A percentile compares a stretch with the other conserved stretches of the same genome.
Evolutionary conservation across 2,329 filamentous ascomycete genomes (phyloP).

Genomic region (Kalaharituber pfeilii): DNA sequence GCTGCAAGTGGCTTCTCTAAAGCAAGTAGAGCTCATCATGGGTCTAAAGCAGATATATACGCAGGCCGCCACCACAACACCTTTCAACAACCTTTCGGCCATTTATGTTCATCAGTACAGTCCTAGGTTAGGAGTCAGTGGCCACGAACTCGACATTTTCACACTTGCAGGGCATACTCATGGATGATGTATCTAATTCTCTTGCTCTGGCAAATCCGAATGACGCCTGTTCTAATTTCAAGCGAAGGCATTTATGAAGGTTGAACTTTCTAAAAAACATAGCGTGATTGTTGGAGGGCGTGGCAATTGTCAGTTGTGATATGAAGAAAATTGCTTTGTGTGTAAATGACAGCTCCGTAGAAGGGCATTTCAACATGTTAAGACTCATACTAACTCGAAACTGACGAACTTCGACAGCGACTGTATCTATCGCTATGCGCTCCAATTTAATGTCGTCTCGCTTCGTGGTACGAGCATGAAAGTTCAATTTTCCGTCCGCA

Average conservation of each 20-base stretch:
- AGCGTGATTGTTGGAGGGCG: conserved; percentile 18
- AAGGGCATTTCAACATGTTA: not conserved
- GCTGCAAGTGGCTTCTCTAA: conserved; percentile 15
- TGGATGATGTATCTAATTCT: conserved; percentile 21
- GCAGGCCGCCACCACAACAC: conserved; percentile 20
- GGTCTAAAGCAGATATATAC: conserved; percentile 20
- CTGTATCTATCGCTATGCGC: conserved; percentile 20
- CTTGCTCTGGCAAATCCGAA: conserved; percentile 18
- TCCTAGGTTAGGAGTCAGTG: conserved; percentile 10
- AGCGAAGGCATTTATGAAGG: conserved; percentile 18
- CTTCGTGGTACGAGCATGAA: conserved; percentile 16
- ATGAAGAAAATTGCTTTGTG: conserved; percentile 19
- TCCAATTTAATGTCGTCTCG: conserved; percentile 18
- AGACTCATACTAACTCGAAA: conserved; percentile 14
- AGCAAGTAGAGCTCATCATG: conserved; percentile 14
- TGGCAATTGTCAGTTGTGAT: conserved; percentile 21
- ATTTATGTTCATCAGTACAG: conserved; percentile 18
- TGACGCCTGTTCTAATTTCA: conserved; percentile 19
- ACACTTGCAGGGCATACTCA: conserved; percentile 14
- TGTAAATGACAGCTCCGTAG: conserved; percentile 19
- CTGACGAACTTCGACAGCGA: conserved; percentile 22
- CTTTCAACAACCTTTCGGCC: conserved; percentile 18
- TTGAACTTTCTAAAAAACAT: conserved; percentile 20
- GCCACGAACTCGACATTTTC: conserved; percentile 2
- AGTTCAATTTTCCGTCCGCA: conserved; percentile 21